Percentiles rank a stretch among this genome's conserved stretches.
These are phyloP conservation scores for Farysia itapuensis DNA, from an alignment of 1,284 basidiomycete genomes.

Conservation along the genomic window DNA sequence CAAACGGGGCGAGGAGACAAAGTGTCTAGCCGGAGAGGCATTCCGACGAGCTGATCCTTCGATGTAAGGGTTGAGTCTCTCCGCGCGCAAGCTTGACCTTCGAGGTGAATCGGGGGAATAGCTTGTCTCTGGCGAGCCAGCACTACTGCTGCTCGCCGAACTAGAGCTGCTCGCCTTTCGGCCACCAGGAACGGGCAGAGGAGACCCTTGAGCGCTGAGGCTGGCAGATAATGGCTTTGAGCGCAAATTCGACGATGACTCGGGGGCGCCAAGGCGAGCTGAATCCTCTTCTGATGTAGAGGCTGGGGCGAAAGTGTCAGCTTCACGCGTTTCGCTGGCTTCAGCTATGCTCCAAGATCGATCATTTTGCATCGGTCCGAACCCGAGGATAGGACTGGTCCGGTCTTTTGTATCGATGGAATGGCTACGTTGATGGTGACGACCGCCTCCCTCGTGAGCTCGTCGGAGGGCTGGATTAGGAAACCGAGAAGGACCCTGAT, in stretches of 20 bases:
- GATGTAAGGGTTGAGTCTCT: background rate
- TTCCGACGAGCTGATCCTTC: slow-evolving; percentile 8
- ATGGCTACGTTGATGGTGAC: slow-evolving; percentile 33
- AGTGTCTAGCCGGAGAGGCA: slow-evolving; percentile 37
- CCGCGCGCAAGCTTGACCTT: slow-evolving; percentile 8
- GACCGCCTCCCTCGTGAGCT: slow-evolving; percentile 1
- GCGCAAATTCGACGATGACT: too few relatives aligned
- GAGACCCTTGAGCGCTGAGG: background rate
- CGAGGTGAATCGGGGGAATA: slow-evolving; percentile 13
- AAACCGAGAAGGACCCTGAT: slow-evolving; percentile 16
- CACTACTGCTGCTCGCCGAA: slow-evolving; percentile 14
- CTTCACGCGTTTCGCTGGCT: background rate
- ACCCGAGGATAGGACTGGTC: slow-evolving; percentile 39
- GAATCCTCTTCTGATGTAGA: too few relatives aligned
- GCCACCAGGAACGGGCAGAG: background rate
- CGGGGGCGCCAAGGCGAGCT: too few relatives aligned
- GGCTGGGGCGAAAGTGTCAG: too few relatives aligned
- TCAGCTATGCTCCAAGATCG: slow-evolving; percentile 18
- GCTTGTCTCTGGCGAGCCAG: slow-evolving; percentile 21
- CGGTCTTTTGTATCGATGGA: slow-evolving; percentile 43
- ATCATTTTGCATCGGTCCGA: slow-evolving; percentile 25
- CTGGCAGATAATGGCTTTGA: too few relatives aligned
- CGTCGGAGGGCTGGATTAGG: slow-evolving; percentile 12
- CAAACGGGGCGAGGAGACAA: slow-evolving; percentile 35
- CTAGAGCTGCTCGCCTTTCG: slow-evolving; percentile 8